These are phyloP conservation scores for Xylaria multiplex DNA, from an alignment of 2,329 filamentous ascomycete genomes.

Conservation along the genomic window DNA sequence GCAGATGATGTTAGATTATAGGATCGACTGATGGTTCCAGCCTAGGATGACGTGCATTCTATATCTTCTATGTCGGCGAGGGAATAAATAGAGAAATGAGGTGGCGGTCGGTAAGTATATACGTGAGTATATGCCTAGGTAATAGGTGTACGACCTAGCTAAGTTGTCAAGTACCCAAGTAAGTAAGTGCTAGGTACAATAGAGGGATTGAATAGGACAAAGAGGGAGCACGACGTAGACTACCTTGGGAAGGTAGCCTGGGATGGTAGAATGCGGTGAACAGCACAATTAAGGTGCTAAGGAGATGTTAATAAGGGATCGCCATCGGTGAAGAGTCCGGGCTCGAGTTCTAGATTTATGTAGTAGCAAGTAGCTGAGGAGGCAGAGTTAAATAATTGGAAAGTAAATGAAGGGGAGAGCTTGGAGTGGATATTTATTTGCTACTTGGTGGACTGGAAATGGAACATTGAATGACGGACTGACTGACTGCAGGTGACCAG, in stretches of 20 bases:
- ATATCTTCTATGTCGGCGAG: not conserved
- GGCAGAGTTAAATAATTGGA: constrained; percentile 6
- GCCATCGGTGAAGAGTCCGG: not conserved
- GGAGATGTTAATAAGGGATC: not conserved
- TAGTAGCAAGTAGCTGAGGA: constrained; percentile 3
- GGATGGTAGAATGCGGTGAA: not conserved
- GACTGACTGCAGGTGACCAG: constrained; percentile 16
- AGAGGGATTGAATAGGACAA: not conserved
- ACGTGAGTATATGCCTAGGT: too few species aligned
- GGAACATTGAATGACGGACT: not conserved
- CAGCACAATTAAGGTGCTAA: not conserved
- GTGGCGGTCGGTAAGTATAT: too few species aligned
- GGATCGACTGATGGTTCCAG: constrained; percentile 27
- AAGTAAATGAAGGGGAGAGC: not conserved
- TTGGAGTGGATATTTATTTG: constrained; percentile 32
- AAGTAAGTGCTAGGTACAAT: not conserved
- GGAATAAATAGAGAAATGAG: constrained; percentile 10
- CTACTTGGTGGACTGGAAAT: constrained; percentile 4
- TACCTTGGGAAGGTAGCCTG: not conserved
- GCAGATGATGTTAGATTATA: constrained; percentile 31
- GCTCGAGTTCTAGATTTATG: too few species aligned
- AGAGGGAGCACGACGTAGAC: not conserved
- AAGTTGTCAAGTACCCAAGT: too few species aligned
- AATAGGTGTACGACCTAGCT: too few species aligned
- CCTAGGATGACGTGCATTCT: constrained; percentile 28